These are phyloP conservation scores for Aspergillus jensenii DNA, from an alignment of 2,329 filamentous ascomycete genomes.

Conservation along the genomic window DNA sequence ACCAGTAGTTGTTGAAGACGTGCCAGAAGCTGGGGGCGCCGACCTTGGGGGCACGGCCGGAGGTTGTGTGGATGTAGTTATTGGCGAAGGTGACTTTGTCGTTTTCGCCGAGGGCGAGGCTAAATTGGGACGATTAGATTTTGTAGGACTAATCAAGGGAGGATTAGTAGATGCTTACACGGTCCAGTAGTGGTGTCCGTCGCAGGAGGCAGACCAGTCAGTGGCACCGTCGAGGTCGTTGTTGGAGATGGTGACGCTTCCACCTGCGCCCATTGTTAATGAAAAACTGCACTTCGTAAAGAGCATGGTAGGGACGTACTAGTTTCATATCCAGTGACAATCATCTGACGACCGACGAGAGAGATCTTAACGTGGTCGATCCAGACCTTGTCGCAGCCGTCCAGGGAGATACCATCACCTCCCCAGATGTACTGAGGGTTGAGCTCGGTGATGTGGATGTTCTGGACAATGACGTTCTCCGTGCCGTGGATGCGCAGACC, in stretches of 20 bases:
- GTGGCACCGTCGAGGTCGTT: slow-evolving; percentile 57
- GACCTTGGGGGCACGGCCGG: slow-evolving; percentile 58
- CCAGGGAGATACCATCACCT: slow-evolving; percentile 56
- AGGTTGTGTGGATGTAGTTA: slow-evolving; percentile 61
- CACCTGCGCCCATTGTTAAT: slow-evolving; percentile 26
- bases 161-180: slow-evolving; percentile 26
- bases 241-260: slow-evolving; percentile 50
- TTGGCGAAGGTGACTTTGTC: slow-evolving; percentile 59
- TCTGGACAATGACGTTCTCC: slow-evolving; percentile 61
- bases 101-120: slow-evolving; percentile 53
- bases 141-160: too few species aligned
- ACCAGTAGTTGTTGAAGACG: slow-evolving; percentile 42
- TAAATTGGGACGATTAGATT: slow-evolving; percentile 9
- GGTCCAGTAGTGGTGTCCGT: slow-evolving; percentile 60
- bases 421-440: slow-evolving; percentile 61
- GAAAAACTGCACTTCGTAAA: slow-evolving; percentile 37
- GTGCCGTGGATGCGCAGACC: slow-evolving; percentile 49
- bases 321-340: slow-evolving; percentile 25
- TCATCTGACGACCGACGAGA: slow-evolving; percentile 36
- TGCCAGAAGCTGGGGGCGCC: slow-evolving; percentile 56
- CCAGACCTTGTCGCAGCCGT: slow-evolving; percentile 44
- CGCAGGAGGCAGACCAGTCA: slow-evolving; percentile 56
- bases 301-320: slow-evolving; percentile 46
- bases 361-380: slow-evolving; percentile 49
- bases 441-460: slow-evolving; percentile 52